A percentile compares a stretch with the other conserved stretches of the same genome.
Evolutionary conservation across 139 green algal species (phyloP).

Genomic region (Chlorella ohadii): DNA sequence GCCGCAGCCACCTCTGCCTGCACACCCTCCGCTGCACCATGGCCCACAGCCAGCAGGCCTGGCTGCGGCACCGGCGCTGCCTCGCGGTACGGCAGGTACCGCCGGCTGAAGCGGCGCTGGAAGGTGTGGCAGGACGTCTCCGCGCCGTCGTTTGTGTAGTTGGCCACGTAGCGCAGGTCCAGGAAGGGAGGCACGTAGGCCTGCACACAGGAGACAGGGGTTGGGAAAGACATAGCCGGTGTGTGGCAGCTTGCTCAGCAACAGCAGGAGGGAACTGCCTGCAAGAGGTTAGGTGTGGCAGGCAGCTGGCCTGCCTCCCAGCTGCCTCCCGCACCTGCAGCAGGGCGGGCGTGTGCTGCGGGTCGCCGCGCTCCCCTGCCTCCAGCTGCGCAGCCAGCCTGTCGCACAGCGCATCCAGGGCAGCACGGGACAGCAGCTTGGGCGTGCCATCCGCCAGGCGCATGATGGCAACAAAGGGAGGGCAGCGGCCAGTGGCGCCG

Average conservation of each 20-base stretch:
- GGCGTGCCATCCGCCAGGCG: conserved; percentile 47
- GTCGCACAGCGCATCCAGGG: conserved; percentile 60
- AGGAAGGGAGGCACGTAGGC: conserved; percentile 46
- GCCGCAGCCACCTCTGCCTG: background rate
- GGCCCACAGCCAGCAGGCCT: background rate
- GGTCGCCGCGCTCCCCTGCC: background rate
- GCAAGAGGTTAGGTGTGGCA: too few species aligned
- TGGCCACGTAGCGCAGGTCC: conserved; percentile 67
- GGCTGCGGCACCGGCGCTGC: background rate
- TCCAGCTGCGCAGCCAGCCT: conserved; percentile 50
- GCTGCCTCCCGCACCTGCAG: conserved; percentile 44
- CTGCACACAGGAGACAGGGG: background rate
- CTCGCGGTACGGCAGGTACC: conserved; percentile 44
- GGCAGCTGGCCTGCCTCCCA: background rate
- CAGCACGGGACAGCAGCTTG: conserved; percentile 49
- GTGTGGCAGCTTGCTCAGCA: too few species aligned
- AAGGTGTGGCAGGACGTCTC: conserved; percentile 64
- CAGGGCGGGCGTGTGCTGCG: conserved; percentile 50
- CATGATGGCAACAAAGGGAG: conserved; percentile 49
- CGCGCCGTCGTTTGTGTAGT: conserved; percentile 58
- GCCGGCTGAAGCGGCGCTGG: conserved; percentile 64
- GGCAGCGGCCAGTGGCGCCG: conserved; percentile 32
- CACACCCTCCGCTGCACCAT: background rate
- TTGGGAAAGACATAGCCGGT: too few species aligned
- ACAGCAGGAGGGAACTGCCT: too few species aligned